Conservation (phyloP, 1,139 yeast genomes). For the Taphrina betulina region DNA sequence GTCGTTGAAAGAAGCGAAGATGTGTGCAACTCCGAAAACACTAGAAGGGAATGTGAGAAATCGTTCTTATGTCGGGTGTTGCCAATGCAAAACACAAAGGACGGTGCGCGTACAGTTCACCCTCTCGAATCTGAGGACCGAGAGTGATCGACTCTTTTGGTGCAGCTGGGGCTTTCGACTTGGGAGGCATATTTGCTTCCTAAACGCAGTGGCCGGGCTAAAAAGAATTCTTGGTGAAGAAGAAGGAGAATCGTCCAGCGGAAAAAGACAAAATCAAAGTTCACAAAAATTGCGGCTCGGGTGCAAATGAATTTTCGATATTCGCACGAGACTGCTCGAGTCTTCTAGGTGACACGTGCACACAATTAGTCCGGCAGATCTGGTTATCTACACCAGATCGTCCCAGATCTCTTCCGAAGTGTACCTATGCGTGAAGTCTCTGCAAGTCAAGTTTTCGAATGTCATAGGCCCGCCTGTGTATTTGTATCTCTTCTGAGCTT, state of each 20-base stretch:
- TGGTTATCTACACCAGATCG: too few species aligned
- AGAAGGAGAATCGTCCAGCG: too few species aligned
- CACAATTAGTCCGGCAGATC: too few species aligned
- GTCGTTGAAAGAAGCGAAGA: conserved; percentile 99
- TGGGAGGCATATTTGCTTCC: conserved; percentile 30
- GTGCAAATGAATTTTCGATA: not conserved
- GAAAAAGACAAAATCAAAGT: not conserved
- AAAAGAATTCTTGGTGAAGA: not conserved
- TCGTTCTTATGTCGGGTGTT: too few species aligned
- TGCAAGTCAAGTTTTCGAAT: too few species aligned
- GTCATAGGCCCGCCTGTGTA: too few species aligned
- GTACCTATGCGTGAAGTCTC: too few species aligned
- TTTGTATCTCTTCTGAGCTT: too few species aligned
- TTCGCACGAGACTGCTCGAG: conserved; percentile 13
- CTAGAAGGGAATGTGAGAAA: too few species aligned
- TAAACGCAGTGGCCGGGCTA: conserved; percentile 28
- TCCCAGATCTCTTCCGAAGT: too few species aligned
- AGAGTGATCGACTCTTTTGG: conserved; percentile 62
- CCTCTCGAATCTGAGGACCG: conserved; percentile 87
- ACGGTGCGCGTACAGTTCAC: conserved; percentile 67
- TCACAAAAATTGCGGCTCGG: not conserved
- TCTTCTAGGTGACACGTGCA: not conserved
- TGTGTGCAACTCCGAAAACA: conserved; percentile 99
- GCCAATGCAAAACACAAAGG: too few species aligned
- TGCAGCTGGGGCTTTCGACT: conserved; percentile 34